Conservation (phyloP, 495 filamentous ascomycete genomes). For the Neurospora tetraspora region DNA sequence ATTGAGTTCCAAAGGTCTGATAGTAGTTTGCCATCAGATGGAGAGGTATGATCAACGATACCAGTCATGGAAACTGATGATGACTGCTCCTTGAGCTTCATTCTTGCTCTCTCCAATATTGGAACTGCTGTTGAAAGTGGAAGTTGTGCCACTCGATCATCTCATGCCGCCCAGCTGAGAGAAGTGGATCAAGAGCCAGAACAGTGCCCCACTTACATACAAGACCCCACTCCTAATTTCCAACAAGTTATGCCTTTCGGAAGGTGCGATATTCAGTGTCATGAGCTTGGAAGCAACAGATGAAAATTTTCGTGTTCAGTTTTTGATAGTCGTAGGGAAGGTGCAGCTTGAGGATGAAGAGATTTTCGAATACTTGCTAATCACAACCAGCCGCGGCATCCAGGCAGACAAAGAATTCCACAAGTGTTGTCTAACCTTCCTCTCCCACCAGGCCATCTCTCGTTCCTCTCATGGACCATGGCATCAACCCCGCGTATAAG, state of each 20-base stretch:
- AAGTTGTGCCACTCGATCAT: not conserved
- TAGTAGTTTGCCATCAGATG: not conserved
- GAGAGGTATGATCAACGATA: not conserved
- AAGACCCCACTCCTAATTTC: not conserved
- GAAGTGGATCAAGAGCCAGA: not conserved
- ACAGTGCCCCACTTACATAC: not conserved
- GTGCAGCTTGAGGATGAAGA: not conserved
- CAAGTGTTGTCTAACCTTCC: not conserved
- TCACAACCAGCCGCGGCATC: not conserved
- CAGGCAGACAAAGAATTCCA: not conserved
- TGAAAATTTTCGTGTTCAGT: not conserved
- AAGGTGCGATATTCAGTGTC: not conserved
- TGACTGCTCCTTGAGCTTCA: not conserved
- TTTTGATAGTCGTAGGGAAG: not conserved
- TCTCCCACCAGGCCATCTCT: not conserved
- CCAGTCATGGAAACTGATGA: not conserved
- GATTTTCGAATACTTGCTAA: not conserved
- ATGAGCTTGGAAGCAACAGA: not conserved
- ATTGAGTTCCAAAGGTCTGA: not conserved
- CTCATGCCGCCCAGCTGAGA: not conserved
- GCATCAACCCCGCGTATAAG: not conserved
- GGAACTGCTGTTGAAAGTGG: not conserved
- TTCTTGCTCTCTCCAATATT: not conserved
- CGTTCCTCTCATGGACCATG: not conserved
- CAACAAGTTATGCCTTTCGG: not conserved